These are phyloP conservation scores for Paramyrothecium sp. DNA, from an alignment of 2,329 filamentous ascomycete species.

Conservation along the genomic window DNA sequence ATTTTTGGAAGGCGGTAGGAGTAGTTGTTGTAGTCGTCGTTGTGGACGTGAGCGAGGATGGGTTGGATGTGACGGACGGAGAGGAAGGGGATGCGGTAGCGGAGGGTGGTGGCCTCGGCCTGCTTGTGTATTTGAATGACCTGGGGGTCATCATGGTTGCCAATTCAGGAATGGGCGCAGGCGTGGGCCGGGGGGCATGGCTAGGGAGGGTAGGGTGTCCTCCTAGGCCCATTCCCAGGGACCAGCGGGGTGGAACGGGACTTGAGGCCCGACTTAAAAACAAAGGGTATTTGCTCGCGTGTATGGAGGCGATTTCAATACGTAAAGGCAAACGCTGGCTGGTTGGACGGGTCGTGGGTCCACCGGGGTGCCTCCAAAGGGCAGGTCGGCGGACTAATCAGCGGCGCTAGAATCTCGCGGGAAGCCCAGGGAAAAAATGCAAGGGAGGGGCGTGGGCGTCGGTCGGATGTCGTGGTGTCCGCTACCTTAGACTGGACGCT, in stretches of 20 bases:
- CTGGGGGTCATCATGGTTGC: slow-evolving; percentile 2
- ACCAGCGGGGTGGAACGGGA: not conserved
- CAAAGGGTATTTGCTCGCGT: not conserved
- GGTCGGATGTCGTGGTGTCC: not conserved
- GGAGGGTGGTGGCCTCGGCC: not conserved
- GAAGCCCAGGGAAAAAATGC: not conserved
- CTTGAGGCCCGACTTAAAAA: not conserved
- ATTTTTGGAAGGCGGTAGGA: slow-evolving; percentile 10
- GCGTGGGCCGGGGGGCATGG: not conserved
- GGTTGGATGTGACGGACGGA: slow-evolving; percentile 7
- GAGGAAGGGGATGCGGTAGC: slow-evolving; percentile 10
- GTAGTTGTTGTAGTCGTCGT: slow-evolving; percentile 11
- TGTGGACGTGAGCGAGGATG: slow-evolving; percentile 6
- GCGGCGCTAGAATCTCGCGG: not conserved
- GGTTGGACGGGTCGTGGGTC: not conserved
- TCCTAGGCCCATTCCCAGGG: not conserved
- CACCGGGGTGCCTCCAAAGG: not conserved
- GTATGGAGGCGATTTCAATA: not conserved
- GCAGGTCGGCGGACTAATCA: not conserved
- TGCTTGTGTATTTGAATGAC: slow-evolving; percentile 1
- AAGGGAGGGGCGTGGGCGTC: not conserved
- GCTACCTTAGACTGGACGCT: not conserved
- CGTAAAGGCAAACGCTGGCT: not conserved
- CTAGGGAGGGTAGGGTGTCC: not conserved
- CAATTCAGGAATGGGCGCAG: not conserved